Evolutionary conservation across 2,329 filamentous ascomycete genomes (phyloP).

Genomic region (Fusarium papillatum): DNA sequence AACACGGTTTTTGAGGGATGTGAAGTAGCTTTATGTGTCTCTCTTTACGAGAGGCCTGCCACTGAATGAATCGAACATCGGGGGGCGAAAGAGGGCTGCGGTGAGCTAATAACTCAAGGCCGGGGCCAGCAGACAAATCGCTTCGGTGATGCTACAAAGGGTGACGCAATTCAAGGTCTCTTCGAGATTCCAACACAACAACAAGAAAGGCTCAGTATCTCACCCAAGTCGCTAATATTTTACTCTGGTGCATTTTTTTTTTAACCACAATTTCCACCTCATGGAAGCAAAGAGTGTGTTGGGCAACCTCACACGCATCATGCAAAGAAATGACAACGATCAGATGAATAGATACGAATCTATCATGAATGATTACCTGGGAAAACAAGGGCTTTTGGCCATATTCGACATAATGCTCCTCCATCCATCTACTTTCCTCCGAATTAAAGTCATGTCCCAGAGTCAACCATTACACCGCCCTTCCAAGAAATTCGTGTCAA

Average conservation of each 20-base stretch:
- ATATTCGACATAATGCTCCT: slow-evolving; percentile 44
- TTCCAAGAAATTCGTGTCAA: slow-evolving; percentile 52
- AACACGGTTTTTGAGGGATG: too few species aligned
- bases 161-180: neutral
- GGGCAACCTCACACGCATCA: neutral
- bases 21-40: too few species aligned
- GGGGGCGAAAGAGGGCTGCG: neutral
- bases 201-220: neutral
- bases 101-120: neutral
- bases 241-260: neutral
- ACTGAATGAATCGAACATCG: too few species aligned
- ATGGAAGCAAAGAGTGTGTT: neutral
- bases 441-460: slow-evolving; percentile 48
- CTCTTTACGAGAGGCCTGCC: too few species aligned
- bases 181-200: neutral
- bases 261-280: neutral
- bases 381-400: slow-evolving; percentile 36
- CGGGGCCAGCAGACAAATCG: neutral
- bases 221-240: neutral
- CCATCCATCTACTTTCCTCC: slow-evolving; percentile 42
- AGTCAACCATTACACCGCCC: slow-evolving; percentile 48
- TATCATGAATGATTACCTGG: slow-evolving; percentile 27
- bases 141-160: neutral
- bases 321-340: neutral
- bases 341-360: slow-evolving; percentile 11